Evolutionary conservation across 2,329 filamentous ascomycete species (phyloP).

Genomic region (Colletotrichum musicola): DNA sequence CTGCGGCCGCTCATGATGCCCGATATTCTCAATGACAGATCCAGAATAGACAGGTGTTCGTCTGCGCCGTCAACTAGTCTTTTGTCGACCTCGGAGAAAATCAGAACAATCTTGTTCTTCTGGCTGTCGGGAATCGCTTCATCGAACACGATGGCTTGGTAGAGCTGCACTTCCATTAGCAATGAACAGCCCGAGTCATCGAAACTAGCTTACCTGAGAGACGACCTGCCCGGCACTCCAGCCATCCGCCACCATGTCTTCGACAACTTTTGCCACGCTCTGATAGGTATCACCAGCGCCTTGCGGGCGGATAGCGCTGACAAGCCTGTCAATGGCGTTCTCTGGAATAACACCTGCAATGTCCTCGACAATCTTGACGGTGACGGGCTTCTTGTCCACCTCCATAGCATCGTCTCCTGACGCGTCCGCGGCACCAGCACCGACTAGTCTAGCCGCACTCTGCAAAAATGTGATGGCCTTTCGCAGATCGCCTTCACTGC

Average conservation of each 20-base stretch:
- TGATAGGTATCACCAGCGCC: constrained; percentile 76
- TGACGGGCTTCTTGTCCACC: constrained; percentile 72
- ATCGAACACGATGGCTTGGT: constrained; percentile 85
- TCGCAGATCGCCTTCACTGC: constrained; percentile 92
- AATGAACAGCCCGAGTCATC: constrained; percentile 12
- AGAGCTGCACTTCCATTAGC: constrained; percentile 67
- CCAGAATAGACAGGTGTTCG: constrained; percentile 91
- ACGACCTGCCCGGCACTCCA: constrained; percentile 96
- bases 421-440: constrained; percentile 67
- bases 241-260: constrained; percentile 93
- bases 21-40: constrained; percentile 85
- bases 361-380: constrained; percentile 86
- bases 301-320: constrained; percentile 81
- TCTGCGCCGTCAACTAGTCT: constrained; percentile 93
- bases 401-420: constrained; percentile 74
- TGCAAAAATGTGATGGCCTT: constrained; percentile 98
- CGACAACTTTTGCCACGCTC: constrained; percentile 81
- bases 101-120: constrained; percentile 89
- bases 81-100: constrained; percentile 97
- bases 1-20: constrained; percentile 69
- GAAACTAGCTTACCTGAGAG: constrained; percentile 70
- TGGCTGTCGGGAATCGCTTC: constrained; percentile 86
- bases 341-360: constrained; percentile 95
- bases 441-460: constrained; percentile 89
- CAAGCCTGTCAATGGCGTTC: constrained; percentile 75